These are phyloP conservation scores for Perkinsus chesapeaki DNA, from an alignment of 169 alveolate species.

Conservation along the genomic window DNA sequence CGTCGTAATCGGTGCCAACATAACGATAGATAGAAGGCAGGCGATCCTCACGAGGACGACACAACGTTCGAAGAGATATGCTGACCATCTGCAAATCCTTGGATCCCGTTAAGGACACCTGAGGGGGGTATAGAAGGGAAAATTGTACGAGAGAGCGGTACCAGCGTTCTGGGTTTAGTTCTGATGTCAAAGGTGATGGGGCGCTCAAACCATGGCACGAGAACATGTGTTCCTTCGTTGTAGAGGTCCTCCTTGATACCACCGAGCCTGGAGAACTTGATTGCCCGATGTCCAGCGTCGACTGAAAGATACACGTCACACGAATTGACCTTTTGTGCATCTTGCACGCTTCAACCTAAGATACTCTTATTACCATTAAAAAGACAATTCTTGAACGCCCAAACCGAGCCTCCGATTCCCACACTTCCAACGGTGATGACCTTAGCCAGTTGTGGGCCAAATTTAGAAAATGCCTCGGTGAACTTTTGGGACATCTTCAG, in stretches of 20 bases:
- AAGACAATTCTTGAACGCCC: background rate
- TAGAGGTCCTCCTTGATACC: conserved; percentile 56
- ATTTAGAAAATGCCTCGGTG: background rate
- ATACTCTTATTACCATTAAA: background rate
- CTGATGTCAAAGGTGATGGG: conserved; percentile 88
- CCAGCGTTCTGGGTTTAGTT: conserved; percentile 81
- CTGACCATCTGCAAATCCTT: conserved; percentile 85
- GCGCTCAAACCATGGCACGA: conserved; percentile 88
- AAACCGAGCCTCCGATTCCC: background rate
- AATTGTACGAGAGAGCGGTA: conserved; percentile 61
- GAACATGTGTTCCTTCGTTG: conserved; percentile 93
- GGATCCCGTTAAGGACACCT: background rate
- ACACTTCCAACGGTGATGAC: background rate
- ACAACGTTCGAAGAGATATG: conserved; percentile 74
- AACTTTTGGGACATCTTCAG: background rate
- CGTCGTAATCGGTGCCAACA: conserved; percentile 88
- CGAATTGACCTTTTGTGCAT: background rate
- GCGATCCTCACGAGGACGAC: conserved; percentile 36
- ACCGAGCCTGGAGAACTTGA: conserved; percentile 71
- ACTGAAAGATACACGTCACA: conserved; percentile 42
- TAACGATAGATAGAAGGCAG: conserved; percentile 46
- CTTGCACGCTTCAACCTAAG: background rate
- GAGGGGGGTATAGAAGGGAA: background rate
- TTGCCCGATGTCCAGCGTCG: conserved; percentile 91
- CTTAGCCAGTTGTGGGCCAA: conserved; percentile 1